Percentiles rank a stretch among this genome's conserved stretches.
Evolutionary conservation across 176 grass and related monocot species (phyloP).

Genomic region (Cenchrus purpureus): DNA sequence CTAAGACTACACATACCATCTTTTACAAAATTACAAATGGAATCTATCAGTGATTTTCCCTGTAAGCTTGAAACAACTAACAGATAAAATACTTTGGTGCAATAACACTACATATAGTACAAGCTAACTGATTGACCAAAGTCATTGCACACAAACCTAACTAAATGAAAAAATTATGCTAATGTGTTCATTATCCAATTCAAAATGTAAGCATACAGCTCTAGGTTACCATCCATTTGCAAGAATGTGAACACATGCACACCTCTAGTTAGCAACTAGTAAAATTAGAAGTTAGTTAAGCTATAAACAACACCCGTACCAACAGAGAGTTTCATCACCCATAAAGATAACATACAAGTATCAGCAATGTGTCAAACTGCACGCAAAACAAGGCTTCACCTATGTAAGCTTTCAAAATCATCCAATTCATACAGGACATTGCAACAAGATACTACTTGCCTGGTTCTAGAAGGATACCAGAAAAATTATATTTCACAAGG

Average conservation of each 20-base stretch:
- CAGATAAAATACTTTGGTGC: no score
- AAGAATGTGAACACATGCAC: not conserved
- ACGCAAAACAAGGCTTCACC: not conserved
- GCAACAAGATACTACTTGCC: not conserved
- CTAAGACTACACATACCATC: no score
- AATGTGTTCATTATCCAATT: not conserved
- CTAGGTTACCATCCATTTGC: not conserved
- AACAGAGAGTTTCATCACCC: no score
- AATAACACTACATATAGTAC: no score
- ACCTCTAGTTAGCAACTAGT: not conserved
- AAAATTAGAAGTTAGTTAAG: not conserved
- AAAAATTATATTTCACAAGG: not conserved
- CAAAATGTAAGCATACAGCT: not conserved
- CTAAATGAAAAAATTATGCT: not conserved
- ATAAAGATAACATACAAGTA: not conserved
- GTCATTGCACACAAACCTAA: not conserved
- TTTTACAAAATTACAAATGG: no score
- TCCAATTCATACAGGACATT: not conserved
- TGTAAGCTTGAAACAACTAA: no score
- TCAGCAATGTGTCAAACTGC: not conserved
- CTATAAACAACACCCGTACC: no score
- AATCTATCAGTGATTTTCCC: no score
- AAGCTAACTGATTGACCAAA: no score
- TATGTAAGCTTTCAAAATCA: not conserved
- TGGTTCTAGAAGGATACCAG: not conserved